A percentile compares a stretch with the other conserved stretches of the same genome.
phyloP scores from a whole-genome alignment of 768 basidiomycete species.

The Podaxis pistillaris region DNA sequence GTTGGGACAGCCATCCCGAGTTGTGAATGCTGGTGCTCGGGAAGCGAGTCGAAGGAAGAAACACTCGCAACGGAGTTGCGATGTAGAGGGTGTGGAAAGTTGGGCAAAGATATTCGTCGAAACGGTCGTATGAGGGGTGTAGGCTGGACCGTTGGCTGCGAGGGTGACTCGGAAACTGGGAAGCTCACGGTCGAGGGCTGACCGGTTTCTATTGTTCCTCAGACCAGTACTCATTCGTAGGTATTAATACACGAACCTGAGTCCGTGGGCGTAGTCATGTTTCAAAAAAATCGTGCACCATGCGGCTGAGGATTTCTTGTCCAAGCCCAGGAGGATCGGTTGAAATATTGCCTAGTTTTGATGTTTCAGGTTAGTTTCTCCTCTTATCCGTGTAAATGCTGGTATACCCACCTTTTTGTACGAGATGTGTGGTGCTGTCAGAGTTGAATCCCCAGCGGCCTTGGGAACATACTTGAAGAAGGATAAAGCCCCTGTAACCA shows the following conservation, averaged over 20 bases:
- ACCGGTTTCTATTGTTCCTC: neutral
- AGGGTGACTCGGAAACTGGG: conserved; percentile 23
- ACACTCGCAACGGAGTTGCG: conserved; percentile 70
- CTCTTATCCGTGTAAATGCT: neutral
- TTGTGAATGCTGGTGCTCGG: conserved; percentile 43
- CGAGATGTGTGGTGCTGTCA: neutral
- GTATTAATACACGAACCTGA: conserved; percentile 4
- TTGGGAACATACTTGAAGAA: neutral
- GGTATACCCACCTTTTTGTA: neutral
- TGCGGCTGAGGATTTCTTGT: neutral
- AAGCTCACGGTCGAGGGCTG: conserved; percentile 26
- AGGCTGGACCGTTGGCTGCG: neutral
- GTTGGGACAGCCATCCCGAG: conserved; percentile 13
- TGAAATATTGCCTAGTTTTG: neutral
- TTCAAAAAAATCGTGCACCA: neutral
- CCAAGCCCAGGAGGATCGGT: neutral
- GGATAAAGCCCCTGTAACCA: neutral
- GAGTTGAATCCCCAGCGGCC: neutral
- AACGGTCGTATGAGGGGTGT: conserved; percentile 37
- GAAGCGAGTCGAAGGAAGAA: conserved; percentile 70
- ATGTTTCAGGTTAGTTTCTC: neutral
- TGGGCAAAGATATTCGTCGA: conserved; percentile 60
- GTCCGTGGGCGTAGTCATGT: conserved; percentile 8
- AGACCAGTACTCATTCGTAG: neutral
- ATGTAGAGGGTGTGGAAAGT: conserved; percentile 48